Base-by-base conservation (phyloP, 1,284 basidiomycete genomes). In the Earliella scabrosa region DNA sequence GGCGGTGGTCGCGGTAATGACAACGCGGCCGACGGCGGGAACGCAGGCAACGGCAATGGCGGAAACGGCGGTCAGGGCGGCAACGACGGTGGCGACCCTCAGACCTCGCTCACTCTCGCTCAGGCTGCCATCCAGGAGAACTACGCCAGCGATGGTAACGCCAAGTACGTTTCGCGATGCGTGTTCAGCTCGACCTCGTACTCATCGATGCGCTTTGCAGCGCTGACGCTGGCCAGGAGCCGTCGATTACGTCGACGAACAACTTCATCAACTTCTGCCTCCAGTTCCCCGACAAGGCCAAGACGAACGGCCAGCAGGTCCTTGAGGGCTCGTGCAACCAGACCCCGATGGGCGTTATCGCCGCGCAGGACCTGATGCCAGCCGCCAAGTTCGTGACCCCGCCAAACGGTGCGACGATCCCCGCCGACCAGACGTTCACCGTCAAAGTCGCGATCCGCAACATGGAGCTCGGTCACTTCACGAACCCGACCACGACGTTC, bases 401-500 rank as follows among this genome's bases (percentile, higher is more conserved):
- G 2, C 50, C 47, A 56, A 84, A 84, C 67, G 58, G 76, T 21
- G 77, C 67, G 49, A 73, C 68, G 41, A 52, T 87, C 44, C 57
- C 68, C 10, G 69, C 75, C 24, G 76, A 81, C 63, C 61, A 66
- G 26, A 70, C 75, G 9, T 86, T 87, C 69, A 81, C 75, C 39
- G 73, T 85, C 41, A 54, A 63, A 29, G 72, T 86, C 74, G 76
- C 75, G 11, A 73, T 84, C 64, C 67, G 59, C 46, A 74, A 81
- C 60, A 68, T 81, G 57, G 66, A 75, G 51, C 77, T 82, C 18
- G 84, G 85, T 40, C 75, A 70, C 69, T 85, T 86, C 63, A 78
- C 75, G 49, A 83, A 82, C 68, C 76, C 83, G 2, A 60, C 78
- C 44, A 62, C 71, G 38, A 86, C 81, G 68, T 87, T 83, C 74